Conservation (phyloP, 176 grass and related monocot genomes). For the Hsuehochloa calcarea region DNA sequence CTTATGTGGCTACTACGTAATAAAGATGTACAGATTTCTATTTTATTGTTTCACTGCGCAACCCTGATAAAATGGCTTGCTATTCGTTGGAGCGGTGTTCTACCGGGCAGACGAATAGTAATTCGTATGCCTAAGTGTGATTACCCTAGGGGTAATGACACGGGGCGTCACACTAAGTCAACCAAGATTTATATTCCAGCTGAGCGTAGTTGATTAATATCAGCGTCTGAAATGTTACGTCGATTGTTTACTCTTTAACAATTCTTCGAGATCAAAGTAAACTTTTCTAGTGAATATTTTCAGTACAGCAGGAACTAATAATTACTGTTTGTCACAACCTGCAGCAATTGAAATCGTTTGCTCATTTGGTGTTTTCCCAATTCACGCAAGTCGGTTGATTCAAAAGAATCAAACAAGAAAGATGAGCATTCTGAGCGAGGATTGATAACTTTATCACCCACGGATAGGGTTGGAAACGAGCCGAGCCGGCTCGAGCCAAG, state of each 20-base stretch:
- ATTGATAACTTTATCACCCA: slow-evolving; percentile 78
- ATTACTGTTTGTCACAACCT: slow-evolving; percentile 17
- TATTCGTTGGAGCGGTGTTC: too few species aligned
- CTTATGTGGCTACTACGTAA: too few species aligned
- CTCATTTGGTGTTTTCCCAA: slow-evolving; percentile 85
- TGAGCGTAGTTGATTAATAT: neutral
- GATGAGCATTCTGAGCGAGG: slow-evolving; percentile 52
- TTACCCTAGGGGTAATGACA: too few species aligned
- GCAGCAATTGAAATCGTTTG: slow-evolving; percentile 84
- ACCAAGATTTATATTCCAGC: neutral
- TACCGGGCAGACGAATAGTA: too few species aligned
- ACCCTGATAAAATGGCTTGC: too few species aligned
- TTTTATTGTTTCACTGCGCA: too few species aligned
- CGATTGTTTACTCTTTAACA: neutral
- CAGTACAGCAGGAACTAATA: neutral
- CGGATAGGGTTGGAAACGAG: too few species aligned
- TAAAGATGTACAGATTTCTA: too few species aligned
- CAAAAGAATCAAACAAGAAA: slow-evolving; percentile 43
- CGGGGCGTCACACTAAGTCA: too few species aligned
- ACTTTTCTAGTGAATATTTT: neutral
- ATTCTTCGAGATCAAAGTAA: neutral
- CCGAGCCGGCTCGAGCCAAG: too few species aligned
- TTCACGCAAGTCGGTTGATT: slow-evolving; percentile 43
- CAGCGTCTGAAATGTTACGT: neutral
- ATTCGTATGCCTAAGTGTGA: too few species aligned